A percentile compares a stretch with the other conserved stretches of the same genome.
Conservation (phyloP, 257 asterid genomes). For the Rauvolfia tetraphylla region DNA sequence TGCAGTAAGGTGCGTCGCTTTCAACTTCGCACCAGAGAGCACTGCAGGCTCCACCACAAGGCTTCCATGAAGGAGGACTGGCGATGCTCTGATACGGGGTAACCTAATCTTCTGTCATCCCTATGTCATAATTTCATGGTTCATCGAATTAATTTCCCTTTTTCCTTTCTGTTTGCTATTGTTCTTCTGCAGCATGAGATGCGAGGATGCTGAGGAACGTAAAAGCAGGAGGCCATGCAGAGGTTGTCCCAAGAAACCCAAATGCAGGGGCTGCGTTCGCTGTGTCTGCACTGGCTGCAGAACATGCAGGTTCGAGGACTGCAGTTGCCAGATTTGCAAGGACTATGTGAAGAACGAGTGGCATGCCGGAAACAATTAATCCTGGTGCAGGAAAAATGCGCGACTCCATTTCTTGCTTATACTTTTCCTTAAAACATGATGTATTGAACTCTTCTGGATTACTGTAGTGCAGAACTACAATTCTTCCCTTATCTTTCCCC, state of each 20-base stretch:
- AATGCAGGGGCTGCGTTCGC: conserved; percentile 36
- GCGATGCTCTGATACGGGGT: conserved; percentile 34
- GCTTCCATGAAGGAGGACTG: conserved; percentile 26
- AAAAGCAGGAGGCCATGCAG: conserved; percentile 24
- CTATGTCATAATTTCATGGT: background rate
- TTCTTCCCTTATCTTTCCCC: no score
- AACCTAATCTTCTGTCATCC: no score
- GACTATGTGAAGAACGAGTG: conserved; percentile 24
- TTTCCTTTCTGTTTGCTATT: background rate
- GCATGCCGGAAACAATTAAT: background rate
- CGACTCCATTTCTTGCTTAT: no score
- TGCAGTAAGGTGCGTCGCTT: conserved; percentile 39
- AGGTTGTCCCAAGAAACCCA: conserved; percentile 30
- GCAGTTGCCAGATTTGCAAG: conserved; percentile 30
- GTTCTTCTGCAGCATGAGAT: conserved; percentile 12
- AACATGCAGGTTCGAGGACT: conserved; percentile 37
- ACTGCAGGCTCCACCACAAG: conserved; percentile 34
- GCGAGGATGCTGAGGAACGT: conserved; percentile 32
- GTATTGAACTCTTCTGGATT: no score
- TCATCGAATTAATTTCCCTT: background rate
- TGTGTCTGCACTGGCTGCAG: conserved; percentile 45
- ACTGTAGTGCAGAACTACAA: no score
- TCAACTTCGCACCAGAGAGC: conserved; percentile 21
- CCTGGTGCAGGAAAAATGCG: no score
- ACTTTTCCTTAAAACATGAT: no score